Conservation (phyloP, 2,329 filamentous ascomycete species). For the Amesomyces nigricolor region DNA sequence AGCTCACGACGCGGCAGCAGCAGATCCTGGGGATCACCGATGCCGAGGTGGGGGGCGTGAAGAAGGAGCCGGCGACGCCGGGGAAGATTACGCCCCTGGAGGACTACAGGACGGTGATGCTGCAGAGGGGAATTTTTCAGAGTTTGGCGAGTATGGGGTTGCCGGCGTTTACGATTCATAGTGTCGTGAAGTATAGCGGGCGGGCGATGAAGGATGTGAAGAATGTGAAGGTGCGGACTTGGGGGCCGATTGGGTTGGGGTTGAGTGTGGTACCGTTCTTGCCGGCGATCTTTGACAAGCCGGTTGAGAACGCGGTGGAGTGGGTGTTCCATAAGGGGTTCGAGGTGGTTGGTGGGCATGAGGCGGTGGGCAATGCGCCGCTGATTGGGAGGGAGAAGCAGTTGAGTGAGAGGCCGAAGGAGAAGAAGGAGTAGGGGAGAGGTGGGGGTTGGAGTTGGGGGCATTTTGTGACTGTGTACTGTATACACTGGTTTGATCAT, state of each 20-base stretch:
- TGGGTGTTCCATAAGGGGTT: slow-evolving; percentile 85
- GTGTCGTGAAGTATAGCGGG: slow-evolving; percentile 84
- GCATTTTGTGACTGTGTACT: no score
- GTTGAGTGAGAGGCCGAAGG: slow-evolving; percentile 35
- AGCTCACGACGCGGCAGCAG: slow-evolving; percentile 46
- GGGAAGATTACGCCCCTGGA: slow-evolving; percentile 64
- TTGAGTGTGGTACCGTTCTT: slow-evolving; percentile 74
- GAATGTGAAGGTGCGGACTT: slow-evolving; percentile 70
- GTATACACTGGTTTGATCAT: no score
- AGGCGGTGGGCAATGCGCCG: slow-evolving; percentile 51
- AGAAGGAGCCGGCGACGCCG: slow-evolving; percentile 24
- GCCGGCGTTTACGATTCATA: slow-evolving; percentile 90
- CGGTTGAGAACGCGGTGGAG: slow-evolving; percentile 86
- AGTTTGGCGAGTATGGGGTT: slow-evolving; percentile 86
- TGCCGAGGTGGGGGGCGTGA: neutral
- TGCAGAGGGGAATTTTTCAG: slow-evolving; percentile 86
- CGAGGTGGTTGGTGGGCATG: slow-evolving; percentile 59
- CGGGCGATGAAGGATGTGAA: slow-evolving; percentile 77
- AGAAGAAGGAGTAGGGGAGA: slow-evolving; percentile 44
- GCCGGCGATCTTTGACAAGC: slow-evolving; percentile 81
- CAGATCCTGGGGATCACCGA: slow-evolving; percentile 39
- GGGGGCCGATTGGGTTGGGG: slow-evolving; percentile 83
- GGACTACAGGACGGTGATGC: slow-evolving; percentile 87
- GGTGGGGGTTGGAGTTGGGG: slow-evolving; percentile 22
- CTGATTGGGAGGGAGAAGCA: slow-evolving; percentile 47